These are phyloP conservation scores for Volutella citrinella DNA, from an alignment of 2,329 filamentous ascomycete species.

Conservation along the genomic window DNA sequence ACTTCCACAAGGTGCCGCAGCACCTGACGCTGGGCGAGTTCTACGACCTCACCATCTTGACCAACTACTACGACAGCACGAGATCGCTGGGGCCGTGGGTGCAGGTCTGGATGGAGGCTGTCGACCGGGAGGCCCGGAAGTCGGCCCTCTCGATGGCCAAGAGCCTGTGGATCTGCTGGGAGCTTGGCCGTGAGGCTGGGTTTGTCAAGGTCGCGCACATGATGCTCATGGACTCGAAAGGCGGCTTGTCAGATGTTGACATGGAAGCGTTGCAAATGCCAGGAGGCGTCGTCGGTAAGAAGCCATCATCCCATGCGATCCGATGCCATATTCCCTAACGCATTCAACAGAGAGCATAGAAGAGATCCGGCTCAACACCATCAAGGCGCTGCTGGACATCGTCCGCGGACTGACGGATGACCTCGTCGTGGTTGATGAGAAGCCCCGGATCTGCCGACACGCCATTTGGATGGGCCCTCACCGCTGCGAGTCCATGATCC, in stretches of 20 bases:
- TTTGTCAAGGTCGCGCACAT: slow-evolving; percentile 20
- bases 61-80: slow-evolving; percentile 30
- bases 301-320: background rate
- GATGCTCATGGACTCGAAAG: slow-evolving; percentile 19
- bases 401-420: slow-evolving; percentile 23
- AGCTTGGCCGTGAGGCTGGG: slow-evolving; percentile 23
- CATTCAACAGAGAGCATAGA: slow-evolving; percentile 13
- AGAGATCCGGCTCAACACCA: slow-evolving; percentile 16
- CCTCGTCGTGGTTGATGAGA: slow-evolving; percentile 27
- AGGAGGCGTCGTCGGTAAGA: slow-evolving; percentile 12
- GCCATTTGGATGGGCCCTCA: slow-evolving; percentile 33
- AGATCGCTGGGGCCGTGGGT: slow-evolving; percentile 23
- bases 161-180: slow-evolving; percentile 30
- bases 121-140: slow-evolving; percentile 12
- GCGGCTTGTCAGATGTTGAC: slow-evolving; percentile 10
- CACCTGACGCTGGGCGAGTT: slow-evolving; percentile 19
- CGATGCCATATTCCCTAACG: background rate
- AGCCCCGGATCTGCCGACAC: slow-evolving; percentile 31
- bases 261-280: slow-evolving; percentile 11
- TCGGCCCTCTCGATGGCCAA: slow-evolving; percentile 18
- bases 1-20: slow-evolving; percentile 23
- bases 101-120: slow-evolving; percentile 14
- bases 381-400: slow-evolving; percentile 19
- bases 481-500: slow-evolving; percentile 35
- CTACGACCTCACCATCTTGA: slow-evolving; percentile 25